Conservation (phyloP, 2,329 filamentous ascomycete species). For the Teratosphaeria epicoccoides region DNA sequence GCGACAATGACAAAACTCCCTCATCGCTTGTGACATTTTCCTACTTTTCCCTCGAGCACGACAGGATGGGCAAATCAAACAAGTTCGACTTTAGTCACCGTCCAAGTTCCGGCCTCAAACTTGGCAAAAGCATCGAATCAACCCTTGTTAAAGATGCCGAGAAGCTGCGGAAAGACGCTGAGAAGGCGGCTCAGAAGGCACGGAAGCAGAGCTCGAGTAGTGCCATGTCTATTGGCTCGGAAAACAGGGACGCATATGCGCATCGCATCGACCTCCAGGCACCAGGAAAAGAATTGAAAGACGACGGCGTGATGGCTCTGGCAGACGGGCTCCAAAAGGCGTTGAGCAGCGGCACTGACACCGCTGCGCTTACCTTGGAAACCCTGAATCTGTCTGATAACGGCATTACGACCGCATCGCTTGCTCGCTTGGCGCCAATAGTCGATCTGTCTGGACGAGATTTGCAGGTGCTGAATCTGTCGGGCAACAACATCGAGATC, state of each 20-base stretch:
- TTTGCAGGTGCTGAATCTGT: constrained; percentile 37
- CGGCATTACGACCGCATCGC: constrained; percentile 31
- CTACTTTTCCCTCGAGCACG: not conserved
- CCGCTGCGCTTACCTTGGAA: constrained; percentile 29
- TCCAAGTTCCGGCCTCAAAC: constrained; percentile 35
- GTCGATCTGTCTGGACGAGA: constrained; percentile 34
- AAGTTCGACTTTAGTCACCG: constrained; percentile 33
- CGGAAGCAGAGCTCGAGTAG: constrained; percentile 19
- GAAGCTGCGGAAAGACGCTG: constrained; percentile 21
- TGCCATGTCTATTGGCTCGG: constrained; percentile 9
- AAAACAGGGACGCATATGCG: constrained; percentile 7
- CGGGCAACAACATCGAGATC: constrained; percentile 36
- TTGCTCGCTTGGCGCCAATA: constrained; percentile 32
- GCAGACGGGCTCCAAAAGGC: constrained; percentile 33
- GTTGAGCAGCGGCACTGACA: constrained; percentile 24
- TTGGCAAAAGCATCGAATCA: constrained; percentile 35
- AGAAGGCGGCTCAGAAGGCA: constrained; percentile 15
- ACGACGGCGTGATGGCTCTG: constrained; percentile 35
- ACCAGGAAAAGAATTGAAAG: constrained; percentile 35
- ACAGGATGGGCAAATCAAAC: constrained; percentile 25
- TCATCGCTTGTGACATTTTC: not conserved
- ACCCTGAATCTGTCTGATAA: constrained; percentile 39
- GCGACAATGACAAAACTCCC: not conserved
- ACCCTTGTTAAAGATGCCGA: constrained; percentile 31
- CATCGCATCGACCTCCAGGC: constrained; percentile 36